A percentile compares a stretch with the other conserved stretches of the same genome.
Evolutionary conservation across 2,329 filamentous ascomycete genomes (phyloP).

Genomic region (Phialemonium atrogriseum): DNA sequence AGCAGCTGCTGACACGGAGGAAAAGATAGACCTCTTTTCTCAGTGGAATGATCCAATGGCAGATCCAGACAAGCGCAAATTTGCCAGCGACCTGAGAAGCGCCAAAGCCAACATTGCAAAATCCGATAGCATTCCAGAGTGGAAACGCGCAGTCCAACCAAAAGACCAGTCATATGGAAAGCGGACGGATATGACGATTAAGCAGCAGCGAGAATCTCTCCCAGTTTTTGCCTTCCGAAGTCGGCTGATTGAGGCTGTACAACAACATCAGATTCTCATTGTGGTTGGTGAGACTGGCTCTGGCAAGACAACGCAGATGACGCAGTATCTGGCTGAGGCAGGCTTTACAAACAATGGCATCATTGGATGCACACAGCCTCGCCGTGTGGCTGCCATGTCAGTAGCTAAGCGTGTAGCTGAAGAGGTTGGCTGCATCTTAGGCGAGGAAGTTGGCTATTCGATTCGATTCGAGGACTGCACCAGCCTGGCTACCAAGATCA

Average conservation of each 20-base stretch:
- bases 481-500: no score
- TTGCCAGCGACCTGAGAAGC: slow-evolving; percentile 76
- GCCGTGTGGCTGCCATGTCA: no score
- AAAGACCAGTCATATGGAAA: slow-evolving; percentile 78
- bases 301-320: no score
- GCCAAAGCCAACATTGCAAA: slow-evolving; percentile 50
- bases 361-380: no score
- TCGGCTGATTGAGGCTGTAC: slow-evolving; percentile 79
- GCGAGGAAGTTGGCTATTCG: no score
- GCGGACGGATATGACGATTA: slow-evolving; percentile 84
- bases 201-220: slow-evolving; percentile 83
- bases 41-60: slow-evolving; percentile 99
- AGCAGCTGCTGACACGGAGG: slow-evolving; percentile 65
- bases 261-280: slow-evolving; percentile 82
- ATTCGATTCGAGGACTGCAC: no score
- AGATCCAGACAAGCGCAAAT: slow-evolving; percentile 72
- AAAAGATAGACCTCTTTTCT: slow-evolving; percentile 73
- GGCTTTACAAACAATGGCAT: no score
- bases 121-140: slow-evolving; percentile 72
- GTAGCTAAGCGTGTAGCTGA: no score
- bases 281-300: no score
- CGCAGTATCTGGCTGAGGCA: no score
- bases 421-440: no score
- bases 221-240: slow-evolving; percentile 85
- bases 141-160: slow-evolving; percentile 76